phyloP scores from a whole-genome alignment of 257 asterid genomes.

The Solanum habrochaites region DNA sequence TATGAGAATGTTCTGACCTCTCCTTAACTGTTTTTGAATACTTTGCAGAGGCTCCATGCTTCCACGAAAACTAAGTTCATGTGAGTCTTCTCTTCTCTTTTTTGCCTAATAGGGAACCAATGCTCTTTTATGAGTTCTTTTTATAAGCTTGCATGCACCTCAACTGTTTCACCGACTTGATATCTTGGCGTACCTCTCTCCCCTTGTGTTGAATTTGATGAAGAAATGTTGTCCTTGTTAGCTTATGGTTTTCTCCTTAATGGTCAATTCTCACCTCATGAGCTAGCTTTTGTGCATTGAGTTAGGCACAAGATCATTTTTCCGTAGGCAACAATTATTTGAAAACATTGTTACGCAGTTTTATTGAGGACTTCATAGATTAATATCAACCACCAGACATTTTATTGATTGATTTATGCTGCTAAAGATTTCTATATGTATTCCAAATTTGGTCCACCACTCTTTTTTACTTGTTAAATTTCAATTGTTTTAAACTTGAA shows the following conservation, averaged over 20 bases:
- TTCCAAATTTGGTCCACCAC: neutral
- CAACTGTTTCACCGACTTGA: neutral
- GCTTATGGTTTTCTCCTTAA: neutral
- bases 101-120: neutral
- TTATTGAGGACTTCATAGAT: neutral
- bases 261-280: neutral
- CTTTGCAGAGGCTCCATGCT: constrained; percentile 59
- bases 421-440: neutral
- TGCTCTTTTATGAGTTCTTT: neutral
- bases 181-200: neutral
- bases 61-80: constrained; percentile 78
- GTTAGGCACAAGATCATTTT: neutral
- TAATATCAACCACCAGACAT: neutral
- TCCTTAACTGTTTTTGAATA: constrained; percentile 30
- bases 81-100: constrained; percentile 25
- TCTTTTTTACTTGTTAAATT: no score
- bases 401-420: neutral
- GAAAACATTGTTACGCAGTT: neutral
- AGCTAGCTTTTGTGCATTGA: neutral
- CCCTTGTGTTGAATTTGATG: neutral
- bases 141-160: neutral
- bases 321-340: neutral
- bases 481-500: neutral
- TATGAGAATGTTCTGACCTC: constrained; percentile 43
- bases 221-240: neutral